These are phyloP conservation scores for Jackrogersella multiformis DNA, from an alignment of 495 filamentous ascomycete species.

Conservation along the genomic window DNA sequence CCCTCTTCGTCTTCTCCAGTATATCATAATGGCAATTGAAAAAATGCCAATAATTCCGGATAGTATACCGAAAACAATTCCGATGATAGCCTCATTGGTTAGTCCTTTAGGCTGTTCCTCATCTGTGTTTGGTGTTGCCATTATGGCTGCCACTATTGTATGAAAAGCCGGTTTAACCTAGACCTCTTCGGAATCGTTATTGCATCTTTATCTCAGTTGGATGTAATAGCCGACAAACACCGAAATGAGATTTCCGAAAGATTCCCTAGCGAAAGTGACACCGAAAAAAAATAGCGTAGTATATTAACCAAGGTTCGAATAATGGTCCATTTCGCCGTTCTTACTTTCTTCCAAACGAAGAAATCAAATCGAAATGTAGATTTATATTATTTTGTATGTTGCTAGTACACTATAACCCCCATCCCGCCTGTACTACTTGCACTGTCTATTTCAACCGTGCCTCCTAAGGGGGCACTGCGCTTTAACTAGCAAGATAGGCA, in stretches of 20 bases:
- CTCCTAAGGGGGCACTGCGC: no score
- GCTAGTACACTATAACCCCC: no score
- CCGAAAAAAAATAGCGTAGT: neutral
- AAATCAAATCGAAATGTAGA: neutral
- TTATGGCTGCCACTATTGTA: neutral
- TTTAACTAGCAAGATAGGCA: no score
- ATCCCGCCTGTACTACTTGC: no score
- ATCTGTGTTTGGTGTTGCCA: neutral
- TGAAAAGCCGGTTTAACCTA: neutral
- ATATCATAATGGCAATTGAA: neutral
- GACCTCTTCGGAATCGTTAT: neutral
- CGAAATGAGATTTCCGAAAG: neutral
- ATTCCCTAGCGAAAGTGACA: neutral
- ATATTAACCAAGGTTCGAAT: neutral
- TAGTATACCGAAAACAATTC: neutral
- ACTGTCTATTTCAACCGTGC: no score
- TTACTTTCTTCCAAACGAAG: neutral
- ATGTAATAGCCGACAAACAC: neutral
- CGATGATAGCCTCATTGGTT: neutral
- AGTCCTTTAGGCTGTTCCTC: neutral
- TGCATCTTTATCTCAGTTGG: neutral
- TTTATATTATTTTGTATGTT: constrained; percentile 1
- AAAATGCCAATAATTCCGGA: neutral
- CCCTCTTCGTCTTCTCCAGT: neutral
- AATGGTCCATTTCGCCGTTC: neutral